Base-by-base conservation (phyloP, 805 yeast genomes). In the Wickerhamiella hasegawae region DNA sequence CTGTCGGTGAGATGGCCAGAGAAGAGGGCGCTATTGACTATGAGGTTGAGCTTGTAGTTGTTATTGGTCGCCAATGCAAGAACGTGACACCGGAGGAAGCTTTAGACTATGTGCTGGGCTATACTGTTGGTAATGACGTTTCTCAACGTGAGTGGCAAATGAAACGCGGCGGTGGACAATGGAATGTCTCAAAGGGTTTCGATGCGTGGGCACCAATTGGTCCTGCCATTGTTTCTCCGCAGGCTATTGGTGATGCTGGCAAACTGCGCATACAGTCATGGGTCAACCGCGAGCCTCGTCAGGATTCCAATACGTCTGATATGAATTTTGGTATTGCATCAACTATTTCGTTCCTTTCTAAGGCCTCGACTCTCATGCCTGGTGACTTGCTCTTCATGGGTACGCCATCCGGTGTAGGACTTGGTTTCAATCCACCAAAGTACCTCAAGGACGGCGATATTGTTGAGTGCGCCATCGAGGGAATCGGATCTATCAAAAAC, bases 191-290 rank as follows among this genome's bases (percentile, higher is more conserved):
- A 9, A 70, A 70, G 51, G 62, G 63, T 63, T 68, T 64, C 43
- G 76, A 70, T 39, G 63, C 64, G 3, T 69, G 66, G 64, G 71
- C 73, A 2, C 76, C 76, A 17, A 47, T 69, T 35, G 76, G 75
- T 3, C 76, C 76, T 4, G 66, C 64, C 5, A 55, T 70, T 32
- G 69, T 66, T 3, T 52, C 66, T 2, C 37, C 60, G 3, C 39
- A 40, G 1, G 36, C 43, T 10, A 36, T 60, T 14, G 37, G 50
- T 1, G 52, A 58, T 30, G 62, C 66, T 14, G 51, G 54, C 28
- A 39, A 44, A n/a, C 51, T 68, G 36, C 45, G 47, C 15, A 54
- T 70, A 27, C 44, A 48, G 26, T 58, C 69, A 11, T 51, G 45
- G 29, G 60, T 70, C 41, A 69, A 69, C 41, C 74, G 71, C 18